Conservation (phyloP, 768 basidiomycete species). For the Mycena crocata region DNA sequence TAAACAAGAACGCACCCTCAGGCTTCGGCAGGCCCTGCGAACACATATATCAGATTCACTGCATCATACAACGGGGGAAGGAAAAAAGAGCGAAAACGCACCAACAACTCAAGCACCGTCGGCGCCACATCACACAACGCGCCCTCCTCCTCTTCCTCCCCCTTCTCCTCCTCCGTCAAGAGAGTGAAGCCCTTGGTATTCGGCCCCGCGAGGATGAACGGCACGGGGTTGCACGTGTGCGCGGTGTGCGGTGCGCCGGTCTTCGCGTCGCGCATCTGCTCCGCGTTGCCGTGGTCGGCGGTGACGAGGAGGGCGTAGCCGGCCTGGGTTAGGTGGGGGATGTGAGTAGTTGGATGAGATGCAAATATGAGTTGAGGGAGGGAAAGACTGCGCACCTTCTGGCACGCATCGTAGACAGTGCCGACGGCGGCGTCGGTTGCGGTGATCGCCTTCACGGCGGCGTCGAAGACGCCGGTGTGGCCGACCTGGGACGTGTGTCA, state of each 20-base stretch:
- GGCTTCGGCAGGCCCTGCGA: background rate
- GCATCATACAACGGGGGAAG: too few species aligned
- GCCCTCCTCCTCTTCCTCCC: constrained; percentile 70
- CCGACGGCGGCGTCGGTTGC: constrained; percentile 93
- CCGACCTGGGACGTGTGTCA: too few species aligned
- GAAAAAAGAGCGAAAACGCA: background rate
- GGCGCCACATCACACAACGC: constrained; percentile 93
- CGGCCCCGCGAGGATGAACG: constrained; percentile 75
- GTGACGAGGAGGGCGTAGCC: constrained; percentile 92
- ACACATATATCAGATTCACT: too few species aligned
- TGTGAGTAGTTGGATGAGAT: too few species aligned
- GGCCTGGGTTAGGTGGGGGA: too few species aligned
- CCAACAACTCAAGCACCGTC: constrained; percentile 85
- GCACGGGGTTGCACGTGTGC: constrained; percentile 91
- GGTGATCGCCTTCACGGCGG: constrained; percentile 88
- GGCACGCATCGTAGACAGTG: constrained; percentile 86
- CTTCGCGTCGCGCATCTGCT: constrained; percentile 89
- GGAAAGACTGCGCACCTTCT: too few species aligned
- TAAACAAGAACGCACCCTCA: background rate
- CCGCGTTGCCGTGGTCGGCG: constrained; percentile 96
- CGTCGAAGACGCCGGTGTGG: constrained; percentile 92
- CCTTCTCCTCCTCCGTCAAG: constrained; percentile 50
- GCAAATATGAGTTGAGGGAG: too few species aligned
- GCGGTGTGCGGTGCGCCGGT: constrained; percentile 92
- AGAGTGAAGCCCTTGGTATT: constrained; percentile 73